Evolutionary conservation across 1,139 yeast species (phyloP).

Genomic region (Candida tunisiensis): DNA sequence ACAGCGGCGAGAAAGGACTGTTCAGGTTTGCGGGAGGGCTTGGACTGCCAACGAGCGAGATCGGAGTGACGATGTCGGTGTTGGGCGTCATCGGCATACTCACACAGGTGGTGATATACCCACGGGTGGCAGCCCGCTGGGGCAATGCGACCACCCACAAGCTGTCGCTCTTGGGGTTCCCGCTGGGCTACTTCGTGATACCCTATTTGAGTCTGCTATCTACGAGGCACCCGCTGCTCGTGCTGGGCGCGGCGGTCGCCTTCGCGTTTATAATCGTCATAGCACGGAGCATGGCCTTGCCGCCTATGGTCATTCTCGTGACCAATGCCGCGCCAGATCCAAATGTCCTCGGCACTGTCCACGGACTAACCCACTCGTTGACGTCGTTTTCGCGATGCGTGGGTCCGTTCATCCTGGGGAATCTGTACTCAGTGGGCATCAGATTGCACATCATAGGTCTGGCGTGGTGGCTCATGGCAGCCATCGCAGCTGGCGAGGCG

Average conservation of each 20-base stretch:
- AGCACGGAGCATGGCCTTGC: conserved; percentile 15
- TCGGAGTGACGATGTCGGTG: conserved; percentile 36
- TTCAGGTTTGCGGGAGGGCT: conserved; percentile 32
- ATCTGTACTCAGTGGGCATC: conserved; percentile 29
- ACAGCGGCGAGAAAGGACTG: conserved; percentile 15
- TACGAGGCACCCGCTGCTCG: too few relatives aligned
- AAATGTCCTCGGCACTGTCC: conserved; percentile 14
- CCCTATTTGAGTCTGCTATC: conserved; percentile 38
- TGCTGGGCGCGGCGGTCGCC: conserved; percentile 24
- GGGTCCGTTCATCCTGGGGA: conserved; percentile 42
- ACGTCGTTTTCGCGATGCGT: conserved; percentile 36
- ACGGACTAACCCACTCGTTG: conserved; percentile 18
- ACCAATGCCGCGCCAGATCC: conserved; percentile 14
- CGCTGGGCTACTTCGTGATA: conserved; percentile 30
- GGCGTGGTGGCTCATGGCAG: conserved; percentile 33
- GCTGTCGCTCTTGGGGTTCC: conserved; percentile 27
- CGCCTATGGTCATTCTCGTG: conserved; percentile 16
- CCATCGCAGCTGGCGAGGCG: conserved; percentile 11
- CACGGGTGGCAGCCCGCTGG: conserved; percentile 32
- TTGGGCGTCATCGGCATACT: conserved; percentile 40
- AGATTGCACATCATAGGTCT: conserved; percentile 27
- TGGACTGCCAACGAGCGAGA: conserved; percentile 28
- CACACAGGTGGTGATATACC: conserved; percentile 33
- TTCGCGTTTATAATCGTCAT: conserved; percentile 15
- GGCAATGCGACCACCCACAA: conserved; percentile 32